These are phyloP conservation scores for Phragmites australis DNA, from an alignment of 176 grass and related monocot species.

Conservation along the genomic window DNA sequence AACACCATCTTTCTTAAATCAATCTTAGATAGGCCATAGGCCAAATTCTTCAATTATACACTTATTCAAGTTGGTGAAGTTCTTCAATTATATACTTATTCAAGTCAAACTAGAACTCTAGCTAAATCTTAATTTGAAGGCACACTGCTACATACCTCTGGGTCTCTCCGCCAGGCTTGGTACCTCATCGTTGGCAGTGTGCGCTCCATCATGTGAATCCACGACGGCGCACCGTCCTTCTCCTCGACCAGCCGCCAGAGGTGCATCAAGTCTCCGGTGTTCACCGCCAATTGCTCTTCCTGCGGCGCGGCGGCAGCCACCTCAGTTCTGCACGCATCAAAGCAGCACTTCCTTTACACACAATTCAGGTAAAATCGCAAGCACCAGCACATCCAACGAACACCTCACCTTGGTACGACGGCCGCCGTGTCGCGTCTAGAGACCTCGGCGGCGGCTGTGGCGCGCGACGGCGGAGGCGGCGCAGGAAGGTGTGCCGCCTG, in stretches of 20 bases:
- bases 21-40: background rate
- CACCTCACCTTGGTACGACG: conserved; percentile 42
- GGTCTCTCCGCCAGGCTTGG: conserved; percentile 82
- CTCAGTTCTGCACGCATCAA: background rate
- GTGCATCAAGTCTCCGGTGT: conserved; percentile 55
- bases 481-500: background rate
- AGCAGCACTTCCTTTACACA: background rate
- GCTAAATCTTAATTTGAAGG: background rate
- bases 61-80: no score
- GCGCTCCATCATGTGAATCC: conserved; percentile 86
- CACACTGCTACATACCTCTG: conserved; percentile 35
- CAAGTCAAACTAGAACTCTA: background rate
- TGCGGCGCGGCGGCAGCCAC: background rate
- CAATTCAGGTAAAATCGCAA: background rate
- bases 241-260: conserved; percentile 70
- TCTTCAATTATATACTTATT: background rate
- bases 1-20: background rate
- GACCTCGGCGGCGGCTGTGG: background rate
- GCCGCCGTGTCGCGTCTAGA: background rate
- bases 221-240: conserved; percentile 72
- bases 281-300: conserved; percentile 49
- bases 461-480: background rate
- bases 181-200: conserved; percentile 58
- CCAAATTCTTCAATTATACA: background rate
- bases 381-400: background rate